Evolutionary conservation across 1,284 basidiomycete species (phyloP), one percentile per base, ranked within the genome.

Genomic region (Ceratobasidium sp.): DNA sequence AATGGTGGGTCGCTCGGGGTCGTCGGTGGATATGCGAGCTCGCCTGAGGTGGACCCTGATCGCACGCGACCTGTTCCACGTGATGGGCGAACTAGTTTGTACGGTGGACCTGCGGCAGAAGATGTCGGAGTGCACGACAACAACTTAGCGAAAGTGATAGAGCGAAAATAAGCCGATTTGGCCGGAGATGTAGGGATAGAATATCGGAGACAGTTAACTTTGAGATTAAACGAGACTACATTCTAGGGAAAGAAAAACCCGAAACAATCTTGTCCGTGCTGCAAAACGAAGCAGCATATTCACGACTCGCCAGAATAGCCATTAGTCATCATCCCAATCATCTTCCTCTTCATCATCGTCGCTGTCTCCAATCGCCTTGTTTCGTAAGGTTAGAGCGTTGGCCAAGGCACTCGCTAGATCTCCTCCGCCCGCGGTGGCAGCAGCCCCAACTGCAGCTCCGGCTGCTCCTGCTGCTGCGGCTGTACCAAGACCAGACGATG

Each of bases 291-390:
- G 44, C 40, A 7, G 40, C 23, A 4, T 44, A 64, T 64, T 7
- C 17, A 4, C 12, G 23, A 23, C 6, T 7, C 38, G n/a, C 6
- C 10, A 64, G 9, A 6, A 44, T 40, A 1, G 10, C 26, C 26
- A 33, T 13, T 66, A 54, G n/a, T 69, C 50, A 69, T 71, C 66
- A 85, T 95, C 94, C 94, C 94, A 96, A 78, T 95, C 94, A 74
- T 94, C 94, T 6, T 94, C 94, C 13, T 96, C 96, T 56, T 98
- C 96, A 1, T 96, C 95, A 81, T 96, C 95, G 81, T 86, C 80
- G 67, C 91, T 94, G 81, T 96, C 95, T 4, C 94, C 96, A 84
- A 98, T 88, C 82, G 96, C 93, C 84, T 94, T 96, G 84, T 96
- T 98, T 81, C 96, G 87, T 83, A 93, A 91, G 75, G 87, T 88